A percentile compares a stretch with the other conserved stretches of the same genome.
These are phyloP conservation scores for Mallotus repandus DNA, from an alignment of 441 rosid genomes.

Conservation along the genomic window DNA sequence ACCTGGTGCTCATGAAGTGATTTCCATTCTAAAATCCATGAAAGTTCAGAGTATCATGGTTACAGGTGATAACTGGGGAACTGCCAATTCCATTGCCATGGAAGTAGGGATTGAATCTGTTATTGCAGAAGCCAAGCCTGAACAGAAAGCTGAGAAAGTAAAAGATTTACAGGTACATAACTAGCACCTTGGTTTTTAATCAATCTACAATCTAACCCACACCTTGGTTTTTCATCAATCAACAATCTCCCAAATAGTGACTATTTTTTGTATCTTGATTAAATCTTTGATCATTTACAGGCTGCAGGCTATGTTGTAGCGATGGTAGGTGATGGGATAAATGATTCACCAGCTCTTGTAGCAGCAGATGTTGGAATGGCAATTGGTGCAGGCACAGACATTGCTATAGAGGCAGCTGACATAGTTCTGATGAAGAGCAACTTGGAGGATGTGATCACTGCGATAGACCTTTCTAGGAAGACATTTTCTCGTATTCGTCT, in stretches of 20 bases:
- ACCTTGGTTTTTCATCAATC: not conserved
- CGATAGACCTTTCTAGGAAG: conserved; percentile 78
- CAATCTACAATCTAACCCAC: no score
- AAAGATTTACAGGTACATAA: conserved; percentile 67
- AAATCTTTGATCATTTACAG: conserved; percentile 31
- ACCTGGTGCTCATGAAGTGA: conserved; percentile 65
- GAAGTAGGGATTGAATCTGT: conserved; percentile 77
- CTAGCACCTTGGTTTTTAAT: no score
- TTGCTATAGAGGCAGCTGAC: conserved; percentile 95
- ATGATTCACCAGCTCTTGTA: conserved; percentile 87
- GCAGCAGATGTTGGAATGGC: conserved; percentile 98
- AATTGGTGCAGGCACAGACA: conserved; percentile 92
- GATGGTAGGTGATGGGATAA: conserved; percentile 95
- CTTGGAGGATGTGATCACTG: conserved; percentile 87
- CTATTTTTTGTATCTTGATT: not conserved
- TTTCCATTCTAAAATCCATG: conserved; percentile 79
- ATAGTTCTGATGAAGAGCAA: conserved; percentile 83
- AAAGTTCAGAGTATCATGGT: conserved; percentile 76
- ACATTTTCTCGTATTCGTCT: conserved; percentile 75
- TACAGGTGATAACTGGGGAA: conserved; percentile 96
- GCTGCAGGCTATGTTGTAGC: conserved; percentile 69
- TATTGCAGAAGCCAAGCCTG: conserved; percentile 89
- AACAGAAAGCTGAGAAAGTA: conserved; percentile 82
- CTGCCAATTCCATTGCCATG: conserved; percentile 77
- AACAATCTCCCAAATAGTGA: not conserved